Evolutionary conservation across 2,329 filamentous ascomycete genomes (phyloP).

Genomic region (Hypoxylon rubiginosum): DNA sequence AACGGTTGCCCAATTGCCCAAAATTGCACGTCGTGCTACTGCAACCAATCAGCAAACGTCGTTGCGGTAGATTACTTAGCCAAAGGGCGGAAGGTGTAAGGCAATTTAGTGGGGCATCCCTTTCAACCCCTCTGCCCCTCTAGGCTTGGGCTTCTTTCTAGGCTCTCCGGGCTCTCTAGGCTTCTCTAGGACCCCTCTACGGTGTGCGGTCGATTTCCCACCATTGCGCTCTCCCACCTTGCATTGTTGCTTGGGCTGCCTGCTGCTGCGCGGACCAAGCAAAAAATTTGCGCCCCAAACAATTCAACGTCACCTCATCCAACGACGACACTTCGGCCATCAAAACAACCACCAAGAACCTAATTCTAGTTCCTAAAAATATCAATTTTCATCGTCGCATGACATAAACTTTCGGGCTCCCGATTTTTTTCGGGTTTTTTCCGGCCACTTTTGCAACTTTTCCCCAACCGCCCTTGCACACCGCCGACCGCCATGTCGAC

Average conservation of each 20-base stretch:
- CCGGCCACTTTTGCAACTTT: constrained; percentile 60
- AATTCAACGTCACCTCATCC: constrained; percentile 70
- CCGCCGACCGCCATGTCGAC: constrained; percentile 67
- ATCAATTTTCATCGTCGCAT: constrained; percentile 65
- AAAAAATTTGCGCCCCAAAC: constrained; percentile 69
- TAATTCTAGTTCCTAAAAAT: constrained; percentile 68
- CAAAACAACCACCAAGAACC: constrained; percentile 66
- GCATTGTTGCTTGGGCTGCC: constrained; percentile 40
- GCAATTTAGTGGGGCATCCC: constrained; percentile 13
- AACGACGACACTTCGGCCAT: constrained; percentile 61
- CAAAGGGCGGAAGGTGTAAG: constrained; percentile 13
- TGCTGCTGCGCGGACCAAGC: constrained; percentile 38
- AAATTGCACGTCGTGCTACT: constrained; percentile 25
- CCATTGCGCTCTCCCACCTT: constrained; percentile 35
- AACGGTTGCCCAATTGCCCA: constrained; percentile 34
- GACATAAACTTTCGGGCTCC: constrained; percentile 71
- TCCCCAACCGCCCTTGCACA: constrained; percentile 49
- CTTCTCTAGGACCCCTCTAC: background rate
- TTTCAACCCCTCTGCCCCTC: background rate
- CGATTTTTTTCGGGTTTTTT: constrained; percentile 74
- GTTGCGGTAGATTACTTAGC: constrained; percentile 11
- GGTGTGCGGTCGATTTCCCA: constrained; percentile 29
- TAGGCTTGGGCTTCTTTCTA: background rate
- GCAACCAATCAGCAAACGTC: constrained; percentile 24
- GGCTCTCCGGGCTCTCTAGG: background rate